A percentile compares a stretch with the other conserved stretches of the same genome.
phyloP scores from a whole-genome alignment of 768 basidiomycete species.

The Gymnopilus junonius region DNA sequence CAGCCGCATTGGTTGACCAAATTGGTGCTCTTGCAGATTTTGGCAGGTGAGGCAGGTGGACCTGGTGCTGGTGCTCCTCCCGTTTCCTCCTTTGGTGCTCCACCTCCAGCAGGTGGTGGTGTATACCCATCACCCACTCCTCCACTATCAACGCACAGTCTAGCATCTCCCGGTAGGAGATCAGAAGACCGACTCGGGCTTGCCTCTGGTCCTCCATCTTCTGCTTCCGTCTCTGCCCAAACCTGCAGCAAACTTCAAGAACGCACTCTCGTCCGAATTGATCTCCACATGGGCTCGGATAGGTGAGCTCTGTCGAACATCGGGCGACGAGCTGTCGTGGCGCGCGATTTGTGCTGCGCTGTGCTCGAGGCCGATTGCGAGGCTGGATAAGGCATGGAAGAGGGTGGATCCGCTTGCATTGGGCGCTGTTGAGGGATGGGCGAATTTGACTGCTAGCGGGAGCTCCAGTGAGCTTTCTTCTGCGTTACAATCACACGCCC shows the following conservation, averaged over 20 bases:
- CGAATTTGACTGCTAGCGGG: constrained; percentile 42
- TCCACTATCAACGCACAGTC: background rate
- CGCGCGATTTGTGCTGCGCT: constrained; percentile 73
- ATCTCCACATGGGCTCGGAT: constrained; percentile 75
- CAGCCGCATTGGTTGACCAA: constrained; percentile 84
- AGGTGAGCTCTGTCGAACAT: constrained; percentile 71
- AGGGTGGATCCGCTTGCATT: constrained; percentile 66
- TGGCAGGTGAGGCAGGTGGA: constrained; percentile 72
- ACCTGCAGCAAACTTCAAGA: constrained; percentile 45
- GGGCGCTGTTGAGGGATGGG: constrained; percentile 70
- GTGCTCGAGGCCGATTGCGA: constrained; percentile 73
- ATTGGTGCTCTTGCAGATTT: constrained; percentile 69
- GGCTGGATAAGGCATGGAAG: constrained; percentile 82
- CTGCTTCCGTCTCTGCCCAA: background rate
- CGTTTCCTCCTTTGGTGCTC: background rate
- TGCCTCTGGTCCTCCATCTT: background rate
- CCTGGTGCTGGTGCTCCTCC: constrained; percentile 15
- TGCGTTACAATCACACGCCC: background rate
- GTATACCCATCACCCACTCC: background rate
- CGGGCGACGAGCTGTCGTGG: constrained; percentile 84
- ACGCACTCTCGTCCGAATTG: constrained; percentile 73
- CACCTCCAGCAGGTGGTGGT: background rate
- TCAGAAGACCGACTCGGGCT: constrained; percentile 34
- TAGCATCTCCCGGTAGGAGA: constrained; percentile 32
- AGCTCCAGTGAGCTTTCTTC: background rate